A percentile compares a stretch with the other conserved stretches of the same genome.
These are phyloP conservation scores for Cladophialophora immunda DNA, from an alignment of 2,329 filamentous ascomycete species.

Conservation along the genomic window DNA sequence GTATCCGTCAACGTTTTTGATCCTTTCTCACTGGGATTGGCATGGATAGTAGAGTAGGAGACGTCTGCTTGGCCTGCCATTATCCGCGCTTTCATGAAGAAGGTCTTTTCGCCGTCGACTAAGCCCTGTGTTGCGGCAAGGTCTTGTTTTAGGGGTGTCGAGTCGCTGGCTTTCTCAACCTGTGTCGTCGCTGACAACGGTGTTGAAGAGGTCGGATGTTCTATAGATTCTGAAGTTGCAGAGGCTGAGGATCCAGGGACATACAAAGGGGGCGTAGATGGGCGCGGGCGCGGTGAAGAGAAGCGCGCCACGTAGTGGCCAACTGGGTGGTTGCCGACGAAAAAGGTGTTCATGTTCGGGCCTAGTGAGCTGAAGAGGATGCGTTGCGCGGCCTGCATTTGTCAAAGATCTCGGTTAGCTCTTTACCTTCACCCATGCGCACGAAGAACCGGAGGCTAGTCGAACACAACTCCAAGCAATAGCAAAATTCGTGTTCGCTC, in stretches of 20 bases:
- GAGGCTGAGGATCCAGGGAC: slow-evolving; percentile 37
- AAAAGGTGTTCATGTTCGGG: slow-evolving; percentile 98
- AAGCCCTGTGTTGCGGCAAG: slow-evolving; percentile 40
- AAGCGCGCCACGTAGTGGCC: slow-evolving; percentile 75
- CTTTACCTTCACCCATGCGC: not conserved
- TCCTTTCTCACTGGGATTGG: slow-evolving; percentile 37
- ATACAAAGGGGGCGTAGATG: slow-evolving; percentile 10
- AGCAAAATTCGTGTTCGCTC: slow-evolving; percentile 46
- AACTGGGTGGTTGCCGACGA: slow-evolving; percentile 88
- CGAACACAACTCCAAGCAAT: not conserved
- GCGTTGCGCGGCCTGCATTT: slow-evolving; percentile 76
- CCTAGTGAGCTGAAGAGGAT: slow-evolving; percentile 80
- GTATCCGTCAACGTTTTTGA: slow-evolving; percentile 57
- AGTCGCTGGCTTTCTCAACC: slow-evolving; percentile 12
- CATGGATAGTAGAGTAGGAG: not conserved
- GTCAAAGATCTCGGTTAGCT: not conserved
- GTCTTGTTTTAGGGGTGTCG: slow-evolving; percentile 28
- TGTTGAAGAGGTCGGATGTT: not conserved
- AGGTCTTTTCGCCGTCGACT: slow-evolving; percentile 78
- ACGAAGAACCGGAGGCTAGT: not conserved
- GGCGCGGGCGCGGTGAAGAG: slow-evolving; percentile 50
- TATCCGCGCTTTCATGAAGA: slow-evolving; percentile 96
- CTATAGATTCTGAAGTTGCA: not conserved
- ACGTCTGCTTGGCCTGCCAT: slow-evolving; percentile 95
- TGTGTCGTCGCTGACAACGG: slow-evolving; percentile 38